These are phyloP conservation scores for Akanthomyces uredinophilus DNA, from an alignment of 2,329 filamentous ascomycete genomes.

Conservation along the genomic window DNA sequence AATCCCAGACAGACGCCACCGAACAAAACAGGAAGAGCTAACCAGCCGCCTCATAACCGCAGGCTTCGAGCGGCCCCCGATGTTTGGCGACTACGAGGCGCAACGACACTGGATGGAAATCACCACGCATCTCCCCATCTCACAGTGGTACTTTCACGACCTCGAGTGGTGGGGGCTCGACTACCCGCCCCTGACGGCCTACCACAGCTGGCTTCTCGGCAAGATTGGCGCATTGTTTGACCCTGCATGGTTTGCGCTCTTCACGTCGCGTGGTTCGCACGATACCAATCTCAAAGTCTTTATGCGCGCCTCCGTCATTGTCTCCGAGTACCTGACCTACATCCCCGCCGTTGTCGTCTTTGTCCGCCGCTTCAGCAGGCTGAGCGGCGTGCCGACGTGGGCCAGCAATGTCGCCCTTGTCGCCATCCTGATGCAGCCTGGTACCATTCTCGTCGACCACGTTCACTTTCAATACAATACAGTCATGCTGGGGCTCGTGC, in stretches of 20 bases:
- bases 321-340: constrained; percentile 88
- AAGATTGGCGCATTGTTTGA: constrained; percentile 76
- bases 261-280: constrained; percentile 75
- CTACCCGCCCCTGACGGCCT: constrained; percentile 94
- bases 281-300: constrained; percentile 80
- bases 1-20: neutral
- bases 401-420: constrained; percentile 78
- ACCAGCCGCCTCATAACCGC: constrained; percentile 14
- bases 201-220: constrained; percentile 95
- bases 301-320: constrained; percentile 87
- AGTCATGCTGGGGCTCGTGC: constrained; percentile 89
- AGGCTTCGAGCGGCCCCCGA: constrained; percentile 78
- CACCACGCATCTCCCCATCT: constrained; percentile 80
- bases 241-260: constrained; percentile 80
- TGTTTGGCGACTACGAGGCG: constrained; percentile 96
- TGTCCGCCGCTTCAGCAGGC: constrained; percentile 71
- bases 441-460: constrained; percentile 87
- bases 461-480: constrained; percentile 98
- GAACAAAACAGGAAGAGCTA: neutral
- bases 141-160: constrained; percentile 97
- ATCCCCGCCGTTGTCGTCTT: constrained; percentile 83
- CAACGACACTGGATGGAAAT: constrained; percentile 99
- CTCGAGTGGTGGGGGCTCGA: constrained; percentile 96
- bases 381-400: constrained; percentile 75
- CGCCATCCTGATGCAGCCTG: constrained; percentile 88